Evolutionary conservation across 163 green algal species (phyloP), one percentile per base, ranked within the genome.

Genomic region (Chlorella variabilis): DNA sequence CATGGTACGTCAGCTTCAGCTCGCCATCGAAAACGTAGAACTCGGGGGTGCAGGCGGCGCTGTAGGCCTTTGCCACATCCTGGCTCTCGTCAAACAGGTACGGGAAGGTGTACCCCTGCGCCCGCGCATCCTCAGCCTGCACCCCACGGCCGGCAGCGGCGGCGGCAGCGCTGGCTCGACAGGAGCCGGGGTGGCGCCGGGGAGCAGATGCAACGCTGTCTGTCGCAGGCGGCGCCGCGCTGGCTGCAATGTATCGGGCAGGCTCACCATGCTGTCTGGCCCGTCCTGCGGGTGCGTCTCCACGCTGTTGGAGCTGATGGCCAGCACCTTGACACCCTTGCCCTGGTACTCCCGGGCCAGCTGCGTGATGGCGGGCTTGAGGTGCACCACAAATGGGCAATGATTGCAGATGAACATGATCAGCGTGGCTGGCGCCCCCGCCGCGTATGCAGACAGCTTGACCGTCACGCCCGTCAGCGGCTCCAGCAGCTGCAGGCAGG

Each of bases 401-500:
- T 97, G 93, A 58, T 94, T 94, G 83, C 92, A 95, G 62, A 96
- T 92, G 76, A 95, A 94, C 84, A 91, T 90, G n/a, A 96, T 88
- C 7, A 96, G 85, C 21, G 87, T 83, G 11, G 90, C 91, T 4
- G 89, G 84, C 13, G 80, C 71, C 27, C 89, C 88, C 1, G 78
- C 67, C 2, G 82, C 75, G 38, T 92, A 85, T 25, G 90, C 84
- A 3, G 82, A 56, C 56, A 95, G 86, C 36, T 54, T 87, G 4
- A 92, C 65, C 1, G 67, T 84, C 51, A 88, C 85, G 34, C 90
- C 89, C 6, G 88, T 94, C 18, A 92, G 75, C 0, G 86, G 85
- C 66, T 95, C 91, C 3, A 76, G 82, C 59, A 95, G 84, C 91
- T 95, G 89, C 75, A 80, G 41, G 13, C 1, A 31, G 3, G 21